Percentiles rank a stretch among this genome's conserved stretches.
Conservation (phyloP, 441 rosid genomes). For the Heliophila coronopifolia region DNA sequence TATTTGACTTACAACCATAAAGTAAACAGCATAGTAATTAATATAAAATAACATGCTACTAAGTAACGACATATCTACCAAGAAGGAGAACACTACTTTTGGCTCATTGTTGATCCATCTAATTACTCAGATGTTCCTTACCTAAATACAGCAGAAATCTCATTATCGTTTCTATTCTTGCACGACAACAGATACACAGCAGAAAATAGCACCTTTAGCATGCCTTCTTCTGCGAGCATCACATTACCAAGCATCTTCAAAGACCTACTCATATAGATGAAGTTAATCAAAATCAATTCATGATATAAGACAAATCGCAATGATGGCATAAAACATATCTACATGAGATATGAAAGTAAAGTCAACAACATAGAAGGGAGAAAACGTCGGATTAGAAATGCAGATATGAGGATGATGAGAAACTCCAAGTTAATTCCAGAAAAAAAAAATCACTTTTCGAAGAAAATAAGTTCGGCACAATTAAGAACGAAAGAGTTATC, state of each 20-base stretch:
- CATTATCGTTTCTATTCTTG: constrained; percentile 62
- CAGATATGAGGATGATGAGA: constrained; percentile 6
- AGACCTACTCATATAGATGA: constrained; percentile 54
- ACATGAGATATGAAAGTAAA: constrained; percentile 14
- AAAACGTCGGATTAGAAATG: constrained; percentile 3
- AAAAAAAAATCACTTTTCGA: background rate
- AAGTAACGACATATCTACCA: constrained; percentile 9
- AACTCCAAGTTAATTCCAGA: constrained; percentile 5
- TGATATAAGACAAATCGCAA: constrained; percentile 13
- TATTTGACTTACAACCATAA: background rate
- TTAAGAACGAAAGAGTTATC: constrained; percentile 11
- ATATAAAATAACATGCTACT: background rate
- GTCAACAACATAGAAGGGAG: constrained; percentile 1
- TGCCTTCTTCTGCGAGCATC: constrained; percentile 85
- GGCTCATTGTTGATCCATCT: constrained; percentile 2
- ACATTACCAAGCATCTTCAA: constrained; percentile 73
- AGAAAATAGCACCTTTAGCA: constrained; percentile 76
- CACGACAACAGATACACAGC: constrained; percentile 67
- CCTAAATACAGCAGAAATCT: constrained; percentile 85
- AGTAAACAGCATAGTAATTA: constrained; percentile 5
- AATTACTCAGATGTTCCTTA: constrained; percentile 31
- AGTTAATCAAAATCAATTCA: constrained; percentile 14
- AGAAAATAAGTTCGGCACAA: background rate
- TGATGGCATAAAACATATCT: constrained; percentile 9
- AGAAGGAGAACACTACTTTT: constrained; percentile 13